Evolutionary conservation across 441 rosid species (phyloP).

Genomic region (Macaranga tanarius): DNA sequence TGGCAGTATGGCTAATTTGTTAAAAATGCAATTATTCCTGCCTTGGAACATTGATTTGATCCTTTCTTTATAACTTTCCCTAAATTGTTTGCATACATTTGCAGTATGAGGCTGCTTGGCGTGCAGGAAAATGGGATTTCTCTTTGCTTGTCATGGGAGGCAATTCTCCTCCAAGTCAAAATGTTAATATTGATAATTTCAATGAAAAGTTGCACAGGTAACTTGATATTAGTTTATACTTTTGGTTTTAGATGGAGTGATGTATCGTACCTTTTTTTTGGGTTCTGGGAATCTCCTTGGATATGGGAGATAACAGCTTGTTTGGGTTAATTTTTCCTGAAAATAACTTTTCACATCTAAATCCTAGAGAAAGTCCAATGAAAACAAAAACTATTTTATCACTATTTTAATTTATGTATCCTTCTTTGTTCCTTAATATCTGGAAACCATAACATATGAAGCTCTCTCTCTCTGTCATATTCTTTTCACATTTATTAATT

Average conservation of each 20-base stretch:
- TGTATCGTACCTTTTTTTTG: not conserved
- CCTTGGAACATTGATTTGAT: not conserved
- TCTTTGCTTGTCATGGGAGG: slow-evolving; percentile 56
- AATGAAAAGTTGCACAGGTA: slow-evolving; percentile 89
- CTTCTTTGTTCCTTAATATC: not conserved
- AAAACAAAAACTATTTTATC: too few relatives aligned
- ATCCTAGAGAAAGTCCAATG: not conserved
- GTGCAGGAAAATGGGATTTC: slow-evolving; percentile 97
- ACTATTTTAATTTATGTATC: too few relatives aligned
- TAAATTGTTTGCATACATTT: slow-evolving; percentile 23
- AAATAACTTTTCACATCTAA: not conserved
- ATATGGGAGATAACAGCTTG: not conserved
- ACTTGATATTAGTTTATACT: slow-evolving; percentile 17
- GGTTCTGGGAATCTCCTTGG: not conserved
- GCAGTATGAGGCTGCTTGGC: slow-evolving; percentile 99
- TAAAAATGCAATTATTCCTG: not conserved
- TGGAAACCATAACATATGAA: not conserved
- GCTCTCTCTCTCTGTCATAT: not conserved
- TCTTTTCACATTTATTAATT: not conserved
- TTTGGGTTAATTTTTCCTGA: not conserved
- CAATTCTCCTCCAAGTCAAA: slow-evolving; percentile 42
- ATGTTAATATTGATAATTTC: slow-evolving; percentile 53
- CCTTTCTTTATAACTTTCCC: slow-evolving; percentile 12
- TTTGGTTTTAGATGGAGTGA: not conserved
- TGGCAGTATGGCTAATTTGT: not conserved